Evolutionary conservation across 2,329 filamentous ascomycete genomes (phyloP).

Genomic region (Aspergillus viridinutans): DNA sequence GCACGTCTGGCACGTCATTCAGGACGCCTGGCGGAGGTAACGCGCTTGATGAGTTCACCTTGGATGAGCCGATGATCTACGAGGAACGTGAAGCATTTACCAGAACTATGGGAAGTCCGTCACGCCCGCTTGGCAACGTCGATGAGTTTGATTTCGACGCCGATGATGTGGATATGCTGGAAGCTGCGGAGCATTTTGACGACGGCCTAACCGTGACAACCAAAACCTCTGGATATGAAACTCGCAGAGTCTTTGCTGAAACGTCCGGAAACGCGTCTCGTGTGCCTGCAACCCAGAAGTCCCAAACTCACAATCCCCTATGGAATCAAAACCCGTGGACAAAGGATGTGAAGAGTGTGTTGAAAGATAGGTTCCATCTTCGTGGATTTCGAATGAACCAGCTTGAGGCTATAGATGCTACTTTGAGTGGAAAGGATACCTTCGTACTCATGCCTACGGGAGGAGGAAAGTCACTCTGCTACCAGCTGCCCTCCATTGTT

Average conservation of each 20-base stretch:
- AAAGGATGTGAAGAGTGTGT: slow-evolving; percentile 70
- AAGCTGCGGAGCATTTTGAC: slow-evolving; percentile 38
- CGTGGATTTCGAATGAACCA: slow-evolving; percentile 86
- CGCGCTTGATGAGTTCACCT: slow-evolving; percentile 8
- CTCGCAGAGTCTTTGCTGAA: slow-evolving; percentile 39
- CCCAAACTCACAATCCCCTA: slow-evolving; percentile 26
- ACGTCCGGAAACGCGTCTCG: slow-evolving; percentile 37
- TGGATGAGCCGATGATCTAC: slow-evolving; percentile 19
- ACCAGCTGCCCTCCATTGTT: slow-evolving; percentile 87
- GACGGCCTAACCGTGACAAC: slow-evolving; percentile 17
- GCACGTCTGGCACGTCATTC: not conserved
- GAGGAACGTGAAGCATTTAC: slow-evolving; percentile 30
- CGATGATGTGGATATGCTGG: slow-evolving; percentile 45
- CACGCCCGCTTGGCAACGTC: slow-evolving; percentile 15
- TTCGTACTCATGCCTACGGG: slow-evolving; percentile 98
- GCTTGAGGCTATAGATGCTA: slow-evolving; percentile 92
- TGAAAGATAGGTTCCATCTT: slow-evolving; percentile 80
- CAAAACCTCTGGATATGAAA: slow-evolving; percentile 11
- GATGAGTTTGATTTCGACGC: slow-evolving; percentile 43
- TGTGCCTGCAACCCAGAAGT: slow-evolving; percentile 28
- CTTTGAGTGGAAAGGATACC: slow-evolving; percentile 77
- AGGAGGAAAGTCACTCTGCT: slow-evolving; percentile 93
- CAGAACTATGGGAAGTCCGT: slow-evolving; percentile 41
- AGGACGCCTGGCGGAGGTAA: slow-evolving; percentile 3
- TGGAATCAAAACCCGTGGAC: slow-evolving; percentile 75